These are phyloP conservation scores for Westerdykella ornata DNA, from an alignment of 2,329 filamentous ascomycete species.

Conservation along the genomic window DNA sequence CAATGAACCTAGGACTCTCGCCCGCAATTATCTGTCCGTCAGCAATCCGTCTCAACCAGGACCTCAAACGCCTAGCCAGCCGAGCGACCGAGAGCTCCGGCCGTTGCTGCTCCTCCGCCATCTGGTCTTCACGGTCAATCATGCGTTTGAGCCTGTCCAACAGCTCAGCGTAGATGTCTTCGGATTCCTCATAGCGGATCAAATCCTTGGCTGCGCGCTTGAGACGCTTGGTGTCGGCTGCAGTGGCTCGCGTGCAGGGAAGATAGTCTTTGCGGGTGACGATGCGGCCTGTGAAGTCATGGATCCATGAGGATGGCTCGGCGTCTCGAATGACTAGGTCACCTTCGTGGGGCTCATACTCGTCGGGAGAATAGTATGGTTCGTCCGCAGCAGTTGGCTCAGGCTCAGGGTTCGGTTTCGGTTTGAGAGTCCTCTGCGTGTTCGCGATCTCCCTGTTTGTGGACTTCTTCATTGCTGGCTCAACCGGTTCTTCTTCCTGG, in stretches of 20 bases:
- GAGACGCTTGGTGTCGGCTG: conserved; percentile 14
- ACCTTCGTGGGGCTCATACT: background rate
- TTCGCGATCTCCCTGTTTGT: background rate
- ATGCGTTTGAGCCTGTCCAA: conserved; percentile 20
- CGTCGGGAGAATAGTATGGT: background rate
- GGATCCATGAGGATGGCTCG: background rate
- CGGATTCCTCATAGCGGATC: conserved; percentile 16
- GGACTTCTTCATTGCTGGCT: background rate
- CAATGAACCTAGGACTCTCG: conserved; percentile 13
- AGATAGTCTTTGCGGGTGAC: background rate
- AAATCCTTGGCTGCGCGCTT: conserved; percentile 15
- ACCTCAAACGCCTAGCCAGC: conserved; percentile 13
- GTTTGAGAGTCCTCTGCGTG: background rate
- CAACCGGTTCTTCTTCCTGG: background rate
- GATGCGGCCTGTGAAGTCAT: background rate
- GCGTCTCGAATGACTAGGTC: background rate
- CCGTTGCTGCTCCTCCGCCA: background rate
- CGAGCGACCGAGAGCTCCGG: conserved; percentile 2
- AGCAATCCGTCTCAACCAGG: conserved; percentile 12
- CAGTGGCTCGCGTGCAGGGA: conserved; percentile 20
- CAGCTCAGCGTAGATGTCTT: conserved; percentile 11
- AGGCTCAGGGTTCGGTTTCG: background rate
- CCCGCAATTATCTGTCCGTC: conserved; percentile 19
- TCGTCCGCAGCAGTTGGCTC: background rate
- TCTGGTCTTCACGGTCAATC: conserved; percentile 8